phyloP scores from a whole-genome alignment of 202 grass and related monocot genomes.

The Bolboschoenoplectus hybrid region DNA sequence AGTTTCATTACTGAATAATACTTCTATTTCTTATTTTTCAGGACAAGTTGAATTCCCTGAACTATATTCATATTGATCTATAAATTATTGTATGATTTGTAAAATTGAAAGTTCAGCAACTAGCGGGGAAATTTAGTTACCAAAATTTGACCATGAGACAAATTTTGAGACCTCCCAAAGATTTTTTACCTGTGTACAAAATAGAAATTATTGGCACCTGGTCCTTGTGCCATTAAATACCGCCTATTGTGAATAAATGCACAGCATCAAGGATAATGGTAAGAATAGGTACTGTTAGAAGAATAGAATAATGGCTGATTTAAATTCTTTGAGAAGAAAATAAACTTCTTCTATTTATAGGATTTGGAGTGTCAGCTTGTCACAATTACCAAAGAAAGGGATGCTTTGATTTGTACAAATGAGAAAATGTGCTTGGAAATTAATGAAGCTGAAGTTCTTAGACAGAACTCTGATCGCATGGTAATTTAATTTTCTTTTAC shows the following conservation, averaged over 20 bases:
- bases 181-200: not conserved
- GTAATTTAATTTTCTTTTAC: slow-evolving; percentile 36
- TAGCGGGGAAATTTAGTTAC: not conserved
- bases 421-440: slow-evolving; percentile 47
- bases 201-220: not conserved
- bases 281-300: not conserved
- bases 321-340: not conserved
- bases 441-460: slow-evolving; percentile 55
- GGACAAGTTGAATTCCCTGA: not conserved
- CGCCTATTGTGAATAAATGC: not conserved
- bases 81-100: not conserved
- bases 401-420: slow-evolving; percentile 52
- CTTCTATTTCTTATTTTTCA: not conserved
- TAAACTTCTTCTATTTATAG: not conserved
- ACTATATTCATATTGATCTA: not conserved
- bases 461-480: slow-evolving; percentile 54
- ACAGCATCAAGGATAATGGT: not conserved
- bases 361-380: slow-evolving; percentile 45
- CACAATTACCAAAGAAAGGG: slow-evolving; percentile 54
- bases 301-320: not conserved
- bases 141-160: not conserved
- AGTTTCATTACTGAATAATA: slow-evolving; percentile 26
- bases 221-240: not conserved
- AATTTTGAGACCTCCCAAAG: not conserved
- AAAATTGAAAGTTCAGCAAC: not conserved